phyloP scores from a whole-genome alignment of 148 eudicot species.

The Tetragonia tetragonoides region DNA sequence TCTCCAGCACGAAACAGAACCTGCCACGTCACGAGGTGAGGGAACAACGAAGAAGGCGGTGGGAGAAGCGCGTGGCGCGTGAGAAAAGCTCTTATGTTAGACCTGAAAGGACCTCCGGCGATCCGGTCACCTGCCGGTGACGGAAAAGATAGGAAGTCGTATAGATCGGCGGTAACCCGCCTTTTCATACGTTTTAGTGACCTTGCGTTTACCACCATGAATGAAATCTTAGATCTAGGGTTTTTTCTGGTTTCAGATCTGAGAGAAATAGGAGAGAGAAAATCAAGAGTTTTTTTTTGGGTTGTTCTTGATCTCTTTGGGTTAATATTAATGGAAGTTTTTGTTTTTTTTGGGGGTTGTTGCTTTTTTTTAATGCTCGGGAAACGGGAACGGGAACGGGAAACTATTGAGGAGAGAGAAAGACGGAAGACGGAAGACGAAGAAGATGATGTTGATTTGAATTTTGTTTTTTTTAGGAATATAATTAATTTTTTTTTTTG shows the following conservation, averaged over 20 bases:
- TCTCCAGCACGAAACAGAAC: constrained; percentile 64
- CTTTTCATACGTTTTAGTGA: constrained; percentile 74
- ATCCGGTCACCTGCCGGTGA: constrained; percentile 18
- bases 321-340: not conserved
- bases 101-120: constrained; percentile 51
- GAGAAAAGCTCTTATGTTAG: constrained; percentile 51
- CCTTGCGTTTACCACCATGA: constrained; percentile 81
- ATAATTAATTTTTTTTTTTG: not conserved
- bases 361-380: not conserved
- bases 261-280: not conserved
- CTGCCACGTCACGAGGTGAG: constrained; percentile 80
- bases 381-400: constrained; percentile 2
- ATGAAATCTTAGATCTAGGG: not conserved
- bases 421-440: constrained; percentile 11
- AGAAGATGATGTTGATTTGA: not conserved
- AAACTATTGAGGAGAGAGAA: constrained; percentile 1
- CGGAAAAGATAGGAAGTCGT: constrained; percentile 64
- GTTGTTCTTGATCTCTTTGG: not conserved
- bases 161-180: constrained; percentile 75
- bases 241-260: constrained; percentile 1
- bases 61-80: constrained; percentile 59
- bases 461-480: not conserved
- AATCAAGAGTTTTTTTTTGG: not conserved
- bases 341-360: not conserved
- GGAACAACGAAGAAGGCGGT: constrained; percentile 60